phyloP scores from a whole-genome alignment of 352 stramenopile genomes.

The Phytophthora sojae region DNA sequence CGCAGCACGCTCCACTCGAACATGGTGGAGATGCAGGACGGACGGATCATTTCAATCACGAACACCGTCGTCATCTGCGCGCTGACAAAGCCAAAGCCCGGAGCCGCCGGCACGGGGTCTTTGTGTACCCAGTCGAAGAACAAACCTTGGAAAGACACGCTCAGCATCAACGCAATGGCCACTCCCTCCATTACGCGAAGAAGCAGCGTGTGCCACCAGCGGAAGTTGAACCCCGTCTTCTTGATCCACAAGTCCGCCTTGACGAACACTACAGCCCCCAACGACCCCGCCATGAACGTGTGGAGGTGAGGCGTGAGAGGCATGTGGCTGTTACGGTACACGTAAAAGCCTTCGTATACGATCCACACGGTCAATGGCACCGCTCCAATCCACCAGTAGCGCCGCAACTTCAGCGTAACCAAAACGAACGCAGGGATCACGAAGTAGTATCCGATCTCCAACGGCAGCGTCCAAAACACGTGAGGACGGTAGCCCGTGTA shows the following conservation, averaged over 20 bases:
- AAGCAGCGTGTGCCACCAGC: slow-evolving; percentile 29
- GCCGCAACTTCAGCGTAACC: slow-evolving; percentile 24
- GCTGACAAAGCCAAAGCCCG: slow-evolving; percentile 29
- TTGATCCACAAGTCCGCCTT: slow-evolving; percentile 35
- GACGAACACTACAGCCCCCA: slow-evolving; percentile 45
- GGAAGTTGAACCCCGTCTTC: slow-evolving; percentile 22
- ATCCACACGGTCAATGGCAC: slow-evolving; percentile 30
- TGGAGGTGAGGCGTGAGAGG: slow-evolving; percentile 28
- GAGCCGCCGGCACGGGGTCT: slow-evolving; percentile 14
- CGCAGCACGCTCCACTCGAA: slow-evolving; percentile 39
- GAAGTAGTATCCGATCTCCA: slow-evolving; percentile 48
- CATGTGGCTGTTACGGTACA: slow-evolving; percentile 28
- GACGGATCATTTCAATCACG: slow-evolving; percentile 33
- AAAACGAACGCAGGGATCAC: slow-evolving; percentile 48
- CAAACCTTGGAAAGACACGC: slow-evolving; percentile 34
- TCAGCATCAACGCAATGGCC: slow-evolving; percentile 31
- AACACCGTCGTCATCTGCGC: slow-evolving; percentile 25
- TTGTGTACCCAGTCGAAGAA: slow-evolving; percentile 36
- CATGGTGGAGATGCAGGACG: slow-evolving; percentile 32
- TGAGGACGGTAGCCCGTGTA: slow-evolving; percentile 39
- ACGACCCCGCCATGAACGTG: slow-evolving; percentile 45
- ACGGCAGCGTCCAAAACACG: slow-evolving; percentile 44
- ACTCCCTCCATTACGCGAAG: slow-evolving; percentile 39
- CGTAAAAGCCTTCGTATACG: slow-evolving; percentile 24
- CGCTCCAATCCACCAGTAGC: slow-evolving; percentile 39